phyloP scores from a whole-genome alignment of 2,329 filamentous ascomycete species.

The Penicillium sp. region DNA sequence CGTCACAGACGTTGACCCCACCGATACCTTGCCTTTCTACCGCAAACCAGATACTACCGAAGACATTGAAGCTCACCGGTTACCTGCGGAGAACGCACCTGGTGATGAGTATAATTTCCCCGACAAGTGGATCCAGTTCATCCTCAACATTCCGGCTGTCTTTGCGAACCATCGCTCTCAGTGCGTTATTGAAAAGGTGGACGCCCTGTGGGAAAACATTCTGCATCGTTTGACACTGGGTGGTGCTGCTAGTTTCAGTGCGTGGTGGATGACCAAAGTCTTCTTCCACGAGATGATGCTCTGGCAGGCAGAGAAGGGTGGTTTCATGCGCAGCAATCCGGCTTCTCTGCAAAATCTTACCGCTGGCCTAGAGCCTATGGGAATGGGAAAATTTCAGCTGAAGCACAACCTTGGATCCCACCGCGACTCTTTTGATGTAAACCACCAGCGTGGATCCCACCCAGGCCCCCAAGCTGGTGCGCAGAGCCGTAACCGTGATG shows the following conservation, averaged over 20 bases:
- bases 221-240: conserved; percentile 46
- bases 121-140: conserved; percentile 49
- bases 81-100: conserved; percentile 37
- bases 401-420: conserved; percentile 21
- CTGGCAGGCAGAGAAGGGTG: conserved; percentile 86
- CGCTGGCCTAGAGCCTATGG: conserved; percentile 24
- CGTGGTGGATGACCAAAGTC: conserved; percentile 76
- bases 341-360: conserved; percentile 31
- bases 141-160: conserved; percentile 40
- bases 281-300: conserved; percentile 94
- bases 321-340: conserved; percentile 68
- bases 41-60: conserved; percentile 34
- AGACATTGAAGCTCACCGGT: conserved; percentile 31
- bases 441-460: conserved; percentile 21
- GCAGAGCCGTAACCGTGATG: conserved; percentile 17
- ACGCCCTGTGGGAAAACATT: conserved; percentile 46
- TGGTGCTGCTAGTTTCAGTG: conserved; percentile 49
- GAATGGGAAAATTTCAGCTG: conserved; percentile 20
- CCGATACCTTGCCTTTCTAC: conserved; percentile 35
- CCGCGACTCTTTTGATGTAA: conserved; percentile 19
- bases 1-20: conserved; percentile 32
- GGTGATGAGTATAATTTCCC: conserved; percentile 50
- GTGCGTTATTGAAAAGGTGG: conserved; percentile 48
- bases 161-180: conserved; percentile 46
- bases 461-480: conserved; percentile 15